Evolutionary conservation across 1,284 basidiomycete genomes (phyloP).

Genomic region (Ceratobasidium sp.): DNA sequence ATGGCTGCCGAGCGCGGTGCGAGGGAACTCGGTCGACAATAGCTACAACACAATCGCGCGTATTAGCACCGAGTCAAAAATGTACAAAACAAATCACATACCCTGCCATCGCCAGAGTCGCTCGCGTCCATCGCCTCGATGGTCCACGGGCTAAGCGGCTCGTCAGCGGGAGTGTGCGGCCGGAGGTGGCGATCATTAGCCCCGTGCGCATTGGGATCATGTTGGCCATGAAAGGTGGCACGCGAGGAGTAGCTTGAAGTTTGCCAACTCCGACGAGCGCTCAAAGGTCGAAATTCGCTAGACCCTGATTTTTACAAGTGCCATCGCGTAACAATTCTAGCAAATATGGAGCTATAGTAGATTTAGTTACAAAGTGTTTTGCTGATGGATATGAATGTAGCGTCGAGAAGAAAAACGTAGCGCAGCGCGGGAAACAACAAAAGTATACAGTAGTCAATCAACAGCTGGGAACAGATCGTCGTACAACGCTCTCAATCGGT

Average conservation of each 20-base stretch:
- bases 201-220: conserved; percentile 25
- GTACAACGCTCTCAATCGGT: neutral
- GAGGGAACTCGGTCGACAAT: conserved; percentile 17
- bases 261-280: conserved; percentile 94
- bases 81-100: conserved; percentile 51
- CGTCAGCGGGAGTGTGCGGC: conserved; percentile 34
- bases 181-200: neutral
- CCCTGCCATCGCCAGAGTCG: conserved; percentile 74
- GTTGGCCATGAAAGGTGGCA: conserved; percentile 46
- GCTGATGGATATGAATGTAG: no score
- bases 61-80: conserved; percentile 26
- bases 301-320: no score
- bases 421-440: no score
- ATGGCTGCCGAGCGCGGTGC: conserved; percentile 14
- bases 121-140: conserved; percentile 78
- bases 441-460: neutral
- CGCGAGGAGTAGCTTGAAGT: conserved; percentile 91
- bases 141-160: conserved; percentile 72
- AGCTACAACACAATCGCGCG: conserved; percentile 16
- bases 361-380: no score
- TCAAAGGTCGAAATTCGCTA: conserved; percentile 87
- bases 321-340: no score
- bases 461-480: neutral
- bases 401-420: no score
- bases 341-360: no score